These are phyloP conservation scores for Heterobasidion occidentale DNA, from an alignment of 1,284 basidiomycete species.

Conservation along the genomic window DNA sequence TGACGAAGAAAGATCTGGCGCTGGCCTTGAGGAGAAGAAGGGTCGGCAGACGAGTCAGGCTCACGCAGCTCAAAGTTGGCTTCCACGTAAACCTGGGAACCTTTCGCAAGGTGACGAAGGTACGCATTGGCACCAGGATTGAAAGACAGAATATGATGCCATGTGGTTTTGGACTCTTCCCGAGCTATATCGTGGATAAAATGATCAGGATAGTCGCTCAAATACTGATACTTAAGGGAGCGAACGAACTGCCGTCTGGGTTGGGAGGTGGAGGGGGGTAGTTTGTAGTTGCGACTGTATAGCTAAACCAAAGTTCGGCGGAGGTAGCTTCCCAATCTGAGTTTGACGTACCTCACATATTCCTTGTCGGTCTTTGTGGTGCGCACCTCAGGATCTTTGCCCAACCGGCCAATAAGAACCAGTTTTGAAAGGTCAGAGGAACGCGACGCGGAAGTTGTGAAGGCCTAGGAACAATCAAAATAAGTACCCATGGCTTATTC, in stretches of 20 bases:
- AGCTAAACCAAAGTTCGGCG: constrained; percentile 29
- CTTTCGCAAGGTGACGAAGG: constrained; percentile 57
- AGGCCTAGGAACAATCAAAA: constrained; percentile 38
- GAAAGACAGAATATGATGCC: constrained; percentile 73
- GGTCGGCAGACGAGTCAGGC: constrained; percentile 53
- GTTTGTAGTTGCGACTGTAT: constrained; percentile 62
- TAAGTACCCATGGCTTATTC: too few relatives aligned
- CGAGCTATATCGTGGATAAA: constrained; percentile 34
- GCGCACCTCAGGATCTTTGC: constrained; percentile 61
- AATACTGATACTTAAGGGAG: constrained; percentile 1
- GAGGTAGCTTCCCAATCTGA: neutral
- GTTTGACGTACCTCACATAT: constrained; percentile 55
- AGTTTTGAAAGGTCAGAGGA: constrained; percentile 64
- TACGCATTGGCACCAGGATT: constrained; percentile 45
- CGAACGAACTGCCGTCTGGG: constrained; percentile 50
- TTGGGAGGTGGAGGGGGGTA: constrained; percentile 48
- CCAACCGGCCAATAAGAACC: constrained; percentile 66
- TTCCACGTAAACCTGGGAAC: constrained; percentile 69
- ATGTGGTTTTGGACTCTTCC: constrained; percentile 47
- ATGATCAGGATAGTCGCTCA: neutral
- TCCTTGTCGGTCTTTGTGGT: constrained; percentile 67
- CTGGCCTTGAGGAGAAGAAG: constrained; percentile 57
- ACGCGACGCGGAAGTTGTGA: constrained; percentile 53
- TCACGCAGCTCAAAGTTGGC: constrained; percentile 69
- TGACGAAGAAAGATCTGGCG: constrained; percentile 75